phyloP scores from a whole-genome alignment of 345 rosid species.

The Nephelium lappaceum region DNA sequence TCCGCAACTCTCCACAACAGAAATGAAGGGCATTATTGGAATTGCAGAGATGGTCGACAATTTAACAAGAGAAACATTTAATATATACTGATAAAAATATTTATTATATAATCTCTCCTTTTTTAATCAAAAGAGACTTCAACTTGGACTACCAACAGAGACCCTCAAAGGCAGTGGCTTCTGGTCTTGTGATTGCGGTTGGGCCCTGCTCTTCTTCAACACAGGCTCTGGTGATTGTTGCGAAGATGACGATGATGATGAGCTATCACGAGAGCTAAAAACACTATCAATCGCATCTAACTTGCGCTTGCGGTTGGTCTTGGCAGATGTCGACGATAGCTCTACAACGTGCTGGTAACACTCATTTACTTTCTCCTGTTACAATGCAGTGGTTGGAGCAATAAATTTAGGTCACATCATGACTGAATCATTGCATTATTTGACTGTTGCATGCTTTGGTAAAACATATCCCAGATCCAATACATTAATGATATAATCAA shows the following conservation, averaged over 20 bases:
- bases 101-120: conserved; percentile 17
- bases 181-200: conserved; percentile 24
- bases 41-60: conserved; percentile 38
- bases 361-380: conserved; percentile 61
- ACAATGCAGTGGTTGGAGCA: neutral
- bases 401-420: conserved; percentile 4
- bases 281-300: conserved; percentile 60
- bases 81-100: conserved; percentile 6
- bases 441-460: neutral
- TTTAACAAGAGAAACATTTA: neutral
- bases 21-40: conserved; percentile 37
- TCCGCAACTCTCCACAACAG: conserved; percentile 21
- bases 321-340: conserved; percentile 19
- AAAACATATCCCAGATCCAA: neutral
- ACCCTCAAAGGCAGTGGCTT: conserved; percentile 36
- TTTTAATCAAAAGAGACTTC: conserved; percentile 5
- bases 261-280: conserved; percentile 52
- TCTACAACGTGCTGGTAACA: conserved; percentile 60
- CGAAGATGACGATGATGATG: conserved; percentile 25
- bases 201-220: conserved; percentile 57
- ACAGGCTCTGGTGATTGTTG: conserved; percentile 38
- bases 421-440: conserved; percentile 16
- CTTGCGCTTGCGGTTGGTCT: conserved; percentile 57
- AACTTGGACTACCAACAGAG: conserved; percentile 41
- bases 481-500: neutral